Conservation (phyloP, 2,329 filamentous ascomycete genomes). For the Aaosphaeria arxii region DNA sequence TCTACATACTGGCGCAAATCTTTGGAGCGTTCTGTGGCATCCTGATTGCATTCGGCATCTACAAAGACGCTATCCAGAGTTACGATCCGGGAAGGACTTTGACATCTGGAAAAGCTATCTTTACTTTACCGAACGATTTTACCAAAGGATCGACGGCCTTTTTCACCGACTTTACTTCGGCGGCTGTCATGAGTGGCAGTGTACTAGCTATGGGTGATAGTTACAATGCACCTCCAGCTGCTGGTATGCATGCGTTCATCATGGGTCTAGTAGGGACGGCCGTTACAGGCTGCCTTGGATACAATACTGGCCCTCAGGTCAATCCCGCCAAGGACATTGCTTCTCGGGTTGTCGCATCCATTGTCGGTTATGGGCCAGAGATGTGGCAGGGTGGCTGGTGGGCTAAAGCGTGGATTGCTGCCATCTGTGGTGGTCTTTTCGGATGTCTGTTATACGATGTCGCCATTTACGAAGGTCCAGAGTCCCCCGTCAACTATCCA, state of each 20-base stretch:
- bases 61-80: constrained; percentile 32
- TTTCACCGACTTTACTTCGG: constrained; percentile 37
- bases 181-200: constrained; percentile 22
- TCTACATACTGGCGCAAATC: constrained; percentile 34
- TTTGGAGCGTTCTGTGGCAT: constrained; percentile 34
- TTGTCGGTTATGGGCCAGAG: constrained; percentile 30
- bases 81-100: constrained; percentile 9
- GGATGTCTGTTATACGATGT: constrained; percentile 35
- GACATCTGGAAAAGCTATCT: constrained; percentile 22
- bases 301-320: constrained; percentile 36
- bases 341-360: constrained; percentile 27
- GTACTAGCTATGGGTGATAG: constrained; percentile 40
- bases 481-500: constrained; percentile 35
- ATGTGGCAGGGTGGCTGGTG: constrained; percentile 24
- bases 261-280: constrained; percentile 9
- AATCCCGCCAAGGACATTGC: constrained; percentile 39
- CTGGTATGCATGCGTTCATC: constrained; percentile 39
- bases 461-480: constrained; percentile 38
- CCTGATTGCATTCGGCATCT: constrained; percentile 34
- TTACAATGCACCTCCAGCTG: constrained; percentile 36
- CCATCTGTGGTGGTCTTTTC: constrained; percentile 29
- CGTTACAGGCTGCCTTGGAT: constrained; percentile 16
- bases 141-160: constrained; percentile 29
- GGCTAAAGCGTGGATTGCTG: constrained; percentile 35
- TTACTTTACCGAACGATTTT: constrained; percentile 22